phyloP scores from a whole-genome alignment of 306 rosid species.

The Coriaria nepalensis region DNA sequence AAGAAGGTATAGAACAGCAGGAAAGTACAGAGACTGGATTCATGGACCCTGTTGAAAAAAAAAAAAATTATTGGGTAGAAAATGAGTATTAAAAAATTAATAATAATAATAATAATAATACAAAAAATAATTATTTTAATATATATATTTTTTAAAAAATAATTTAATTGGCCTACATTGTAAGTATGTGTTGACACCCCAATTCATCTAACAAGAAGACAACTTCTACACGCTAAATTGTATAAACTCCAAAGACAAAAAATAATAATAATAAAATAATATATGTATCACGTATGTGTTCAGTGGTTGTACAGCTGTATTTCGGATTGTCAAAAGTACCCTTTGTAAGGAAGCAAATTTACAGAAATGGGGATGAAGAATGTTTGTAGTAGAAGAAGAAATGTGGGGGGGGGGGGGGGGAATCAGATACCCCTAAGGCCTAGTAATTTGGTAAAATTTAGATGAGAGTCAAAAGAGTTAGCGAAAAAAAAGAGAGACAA shows the following conservation, averaged over 20 bases:
- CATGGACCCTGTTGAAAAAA: slow-evolving; percentile 21
- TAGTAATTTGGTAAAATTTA: slow-evolving; percentile 26
- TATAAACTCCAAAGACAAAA: slow-evolving; percentile 20
- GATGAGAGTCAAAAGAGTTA: slow-evolving; percentile 32
- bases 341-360: slow-evolving; percentile 27
- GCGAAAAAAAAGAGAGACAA: slow-evolving; percentile 21
- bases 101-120: slow-evolving; percentile 16
- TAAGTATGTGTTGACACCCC: slow-evolving; percentile 42
- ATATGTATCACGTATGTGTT: too few relatives aligned
- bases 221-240: slow-evolving; percentile 71
- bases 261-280: too few relatives aligned
- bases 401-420: too few relatives aligned
- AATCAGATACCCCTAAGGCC: slow-evolving; percentile 33
- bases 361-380: slow-evolving; percentile 2
- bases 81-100: slow-evolving; percentile 16
- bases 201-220: slow-evolving; percentile 40
- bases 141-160: slow-evolving; percentile 4
- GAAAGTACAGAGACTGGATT: slow-evolving; percentile 23
- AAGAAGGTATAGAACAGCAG: slow-evolving; percentile 10
- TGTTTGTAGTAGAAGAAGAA: neutral
- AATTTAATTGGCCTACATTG: too few relatives aligned
- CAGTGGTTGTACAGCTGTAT: slow-evolving; percentile 27
- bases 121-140: slow-evolving; percentile 14
- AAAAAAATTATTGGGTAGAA: too few relatives aligned
- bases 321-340: slow-evolving; percentile 28